A percentile compares a stretch with the other conserved stretches of the same genome.
Evolutionary conservation across 208 protist genomes (phyloP).

Genomic region (Wallacemonas sp.): DNA sequence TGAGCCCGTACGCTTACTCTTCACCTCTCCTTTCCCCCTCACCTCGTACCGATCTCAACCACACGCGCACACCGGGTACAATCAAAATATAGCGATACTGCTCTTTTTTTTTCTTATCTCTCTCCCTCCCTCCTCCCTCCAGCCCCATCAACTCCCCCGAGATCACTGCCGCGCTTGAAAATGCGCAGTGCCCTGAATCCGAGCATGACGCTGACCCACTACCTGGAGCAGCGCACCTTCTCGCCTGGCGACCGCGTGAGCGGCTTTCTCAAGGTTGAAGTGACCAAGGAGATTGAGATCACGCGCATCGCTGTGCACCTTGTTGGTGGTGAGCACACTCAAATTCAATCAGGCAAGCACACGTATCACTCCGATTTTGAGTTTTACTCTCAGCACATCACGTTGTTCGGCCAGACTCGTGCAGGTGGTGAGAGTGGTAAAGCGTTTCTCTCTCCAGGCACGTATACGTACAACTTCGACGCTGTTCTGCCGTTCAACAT

Average conservation of each 20-base stretch:
- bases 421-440: not conserved
- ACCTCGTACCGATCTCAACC: too few relatives aligned
- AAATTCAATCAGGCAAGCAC: not conserved
- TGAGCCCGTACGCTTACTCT: too few relatives aligned
- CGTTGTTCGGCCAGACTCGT: conserved; percentile 1
- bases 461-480: conserved; percentile 16
- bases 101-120: not conserved
- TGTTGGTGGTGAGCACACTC: not conserved
- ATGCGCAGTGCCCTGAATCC: not conserved
- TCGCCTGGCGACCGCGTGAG: not conserved
- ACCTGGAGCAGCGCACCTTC: not conserved
- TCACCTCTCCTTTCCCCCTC: too few relatives aligned
- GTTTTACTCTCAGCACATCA: conserved; percentile 4
- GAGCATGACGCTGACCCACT: not conserved
- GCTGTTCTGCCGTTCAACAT: not conserved
- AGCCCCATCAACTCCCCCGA: not conserved
- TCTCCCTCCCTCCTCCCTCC: not conserved
- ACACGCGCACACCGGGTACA: too few relatives aligned
- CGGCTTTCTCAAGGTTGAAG: conserved; percentile 7
- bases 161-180: not conserved
- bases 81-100: not conserved
- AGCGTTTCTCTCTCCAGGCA: not conserved
- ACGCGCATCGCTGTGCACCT: not conserved
- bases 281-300: conserved; percentile 5
- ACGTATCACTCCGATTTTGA: not conserved